A percentile compares a stretch with the other conserved stretches of the same genome.
Conservation (phyloP, 805 yeast species). For the Saccharomycopsis synnaedendra region DNA sequence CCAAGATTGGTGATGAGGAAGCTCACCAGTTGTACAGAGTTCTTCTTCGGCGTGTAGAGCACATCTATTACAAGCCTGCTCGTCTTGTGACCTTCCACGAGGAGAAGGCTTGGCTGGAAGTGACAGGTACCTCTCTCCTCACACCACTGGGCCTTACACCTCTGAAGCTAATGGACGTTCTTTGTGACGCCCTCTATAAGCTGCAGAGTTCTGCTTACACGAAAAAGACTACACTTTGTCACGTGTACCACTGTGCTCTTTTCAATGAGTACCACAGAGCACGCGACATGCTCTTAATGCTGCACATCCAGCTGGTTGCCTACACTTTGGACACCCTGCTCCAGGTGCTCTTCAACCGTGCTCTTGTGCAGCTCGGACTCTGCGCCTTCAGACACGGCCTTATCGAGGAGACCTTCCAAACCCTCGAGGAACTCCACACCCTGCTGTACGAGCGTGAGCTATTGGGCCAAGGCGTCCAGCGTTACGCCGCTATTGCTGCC, state of each 20-base stretch:
- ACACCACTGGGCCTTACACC: slow-evolving; percentile 23
- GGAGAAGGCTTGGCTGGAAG: slow-evolving; percentile 51
- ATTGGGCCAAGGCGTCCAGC: slow-evolving; percentile 82
- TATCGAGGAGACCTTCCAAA: slow-evolving; percentile 76
- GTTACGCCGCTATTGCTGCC: slow-evolving; percentile 26
- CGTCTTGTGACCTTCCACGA: slow-evolving; percentile 63
- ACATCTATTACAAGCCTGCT: slow-evolving; percentile 83
- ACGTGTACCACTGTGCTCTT: slow-evolving; percentile 85
- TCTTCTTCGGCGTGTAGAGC: slow-evolving; percentile 77
- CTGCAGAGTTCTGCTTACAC: slow-evolving; percentile 61
- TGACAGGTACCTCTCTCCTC: too few relatives aligned
- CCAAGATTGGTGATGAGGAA: slow-evolving; percentile 27
- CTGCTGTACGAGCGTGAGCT: slow-evolving; percentile 82
- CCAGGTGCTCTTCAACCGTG: slow-evolving; percentile 91
- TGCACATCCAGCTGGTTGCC: slow-evolving; percentile 75
- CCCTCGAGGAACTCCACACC: slow-evolving; percentile 77
- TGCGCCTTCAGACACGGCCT: slow-evolving; percentile 90
- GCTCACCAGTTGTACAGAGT: slow-evolving; percentile 63
- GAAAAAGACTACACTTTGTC: slow-evolving; percentile 74
- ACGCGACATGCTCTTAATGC: slow-evolving; percentile 75
- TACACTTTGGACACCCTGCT: slow-evolving; percentile 75
- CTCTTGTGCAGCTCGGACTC: slow-evolving; percentile 89
- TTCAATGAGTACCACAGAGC: slow-evolving; percentile 77
- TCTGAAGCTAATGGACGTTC: slow-evolving; percentile 46
- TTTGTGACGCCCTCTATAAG: slow-evolving; percentile 54